These are phyloP conservation scores for Blastosporella zonata DNA, from an alignment of 1,284 basidiomycete genomes.

Conservation along the genomic window DNA sequence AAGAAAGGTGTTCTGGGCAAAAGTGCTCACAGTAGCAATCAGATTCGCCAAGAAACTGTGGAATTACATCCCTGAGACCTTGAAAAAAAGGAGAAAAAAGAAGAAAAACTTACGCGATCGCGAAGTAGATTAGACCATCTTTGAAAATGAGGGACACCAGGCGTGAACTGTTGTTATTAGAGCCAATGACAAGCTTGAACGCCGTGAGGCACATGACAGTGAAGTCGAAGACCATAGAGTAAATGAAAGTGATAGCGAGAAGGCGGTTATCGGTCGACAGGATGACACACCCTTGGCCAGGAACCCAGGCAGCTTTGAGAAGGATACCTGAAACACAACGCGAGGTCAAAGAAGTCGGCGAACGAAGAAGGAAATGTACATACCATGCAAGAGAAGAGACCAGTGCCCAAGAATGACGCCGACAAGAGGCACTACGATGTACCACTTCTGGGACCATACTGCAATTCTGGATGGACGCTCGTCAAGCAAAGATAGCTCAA, in stretches of 20 bases:
- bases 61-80: constrained; percentile 5
- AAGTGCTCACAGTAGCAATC: constrained; percentile 52
- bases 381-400: constrained; percentile 74
- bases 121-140: constrained; percentile 72
- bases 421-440: constrained; percentile 53
- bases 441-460: constrained; percentile 63
- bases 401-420: constrained; percentile 70
- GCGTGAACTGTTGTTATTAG: constrained; percentile 42
- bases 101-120: constrained; percentile 52
- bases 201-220: constrained; percentile 57
- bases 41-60: constrained; percentile 63
- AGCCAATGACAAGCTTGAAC: constrained; percentile 49
- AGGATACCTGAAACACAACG: constrained; percentile 44
- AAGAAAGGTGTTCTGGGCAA: not conserved
- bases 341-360: constrained; percentile 1
- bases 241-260: constrained; percentile 66
- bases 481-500: constrained; percentile 4
- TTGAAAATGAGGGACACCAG: constrained; percentile 65
- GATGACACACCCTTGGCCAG: constrained; percentile 50
- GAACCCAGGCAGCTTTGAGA: constrained; percentile 55
- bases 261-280: constrained; percentile 51
- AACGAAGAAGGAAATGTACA: constrained; percentile 5
- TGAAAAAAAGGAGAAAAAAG: not conserved
- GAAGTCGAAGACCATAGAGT: constrained; percentile 72
- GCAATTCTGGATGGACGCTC: constrained; percentile 49